Percentiles rank a stretch among this genome's conserved stretches.
Conservation (phyloP, 23 red algal species). For the Pyropia haitanensis region DNA sequence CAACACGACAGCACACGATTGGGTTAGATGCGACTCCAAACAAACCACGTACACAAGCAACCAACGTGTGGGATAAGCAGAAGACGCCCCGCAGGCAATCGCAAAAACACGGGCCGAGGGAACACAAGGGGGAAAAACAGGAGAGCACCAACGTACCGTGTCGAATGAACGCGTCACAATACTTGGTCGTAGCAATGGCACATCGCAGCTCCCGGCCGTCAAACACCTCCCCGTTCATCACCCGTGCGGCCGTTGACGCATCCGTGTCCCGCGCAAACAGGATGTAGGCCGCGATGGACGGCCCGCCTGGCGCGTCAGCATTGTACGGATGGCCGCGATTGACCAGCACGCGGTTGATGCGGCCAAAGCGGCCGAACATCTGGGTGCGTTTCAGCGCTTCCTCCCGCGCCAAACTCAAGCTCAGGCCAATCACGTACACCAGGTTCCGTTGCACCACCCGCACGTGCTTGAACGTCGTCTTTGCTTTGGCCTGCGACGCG, state of each 20-base stretch:
- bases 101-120: background rate
- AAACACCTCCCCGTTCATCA: constrained; percentile 65
- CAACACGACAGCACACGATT: background rate
- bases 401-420: constrained; percentile 53
- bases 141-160: background rate
- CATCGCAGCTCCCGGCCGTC: constrained; percentile 74
- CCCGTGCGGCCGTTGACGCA: constrained; percentile 57
- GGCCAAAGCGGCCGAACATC: constrained; percentile 87
- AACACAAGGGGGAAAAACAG: background rate
- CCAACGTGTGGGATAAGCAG: background rate
- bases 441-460: constrained; percentile 73
- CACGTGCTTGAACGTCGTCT: constrained; percentile 68
- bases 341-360: constrained; percentile 69
- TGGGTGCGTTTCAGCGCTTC: constrained; percentile 59
- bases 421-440: constrained; percentile 76
- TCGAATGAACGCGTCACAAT: constrained; percentile 88
- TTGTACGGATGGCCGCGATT: constrained; percentile 72
- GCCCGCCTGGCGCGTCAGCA: constrained; percentile 51
- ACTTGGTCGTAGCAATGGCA: constrained; percentile 77
- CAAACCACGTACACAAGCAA: background rate
- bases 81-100: background rate
- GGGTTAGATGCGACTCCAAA: background rate
- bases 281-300: constrained; percentile 79
- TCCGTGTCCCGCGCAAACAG: constrained; percentile 62
- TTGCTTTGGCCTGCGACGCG: constrained; percentile 34